Base-by-base conservation (phyloP, 2,329 filamentous ascomycete genomes). In the Mollisiaceae sp. region DNA sequence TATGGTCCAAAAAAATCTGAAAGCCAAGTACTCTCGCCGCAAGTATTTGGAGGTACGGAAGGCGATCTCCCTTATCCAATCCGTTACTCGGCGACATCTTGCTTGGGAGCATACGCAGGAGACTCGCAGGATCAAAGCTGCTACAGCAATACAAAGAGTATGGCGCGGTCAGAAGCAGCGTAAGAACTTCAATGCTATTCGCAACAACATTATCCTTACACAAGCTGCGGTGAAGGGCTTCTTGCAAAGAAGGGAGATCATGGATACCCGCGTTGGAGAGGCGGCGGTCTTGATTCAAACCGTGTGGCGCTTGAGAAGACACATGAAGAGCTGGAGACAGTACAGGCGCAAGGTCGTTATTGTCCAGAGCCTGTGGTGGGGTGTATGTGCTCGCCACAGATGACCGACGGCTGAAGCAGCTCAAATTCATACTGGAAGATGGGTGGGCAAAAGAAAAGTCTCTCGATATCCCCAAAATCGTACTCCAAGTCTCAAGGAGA, bases 1-100 rank as follows among this genome's bases (percentile, higher is more conserved):
- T 73, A 91, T 99, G 89, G 99, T 99, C 64, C 95, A 99, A 80
- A 99, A 99, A 89, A 99, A 99, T 76, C 82, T 99, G 63, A 91
- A 89, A 70, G 93, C 93, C 78, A 97, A 97, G 79, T 98, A 97
- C 81, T 97, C 97, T 80, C 90, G 95, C 65, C 91, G 91, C 73
- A 91, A 91, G 74, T 99, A 97, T 77, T 85, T 99, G 50, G 92
- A 95, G 70, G 93, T 93, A 62, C 89, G 94, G 58, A 86, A 90
- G 64, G 89, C 93, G 22, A 90, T 99, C 70, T 84, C 97, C 68
- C 82, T 84, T 52, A 89, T 94, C 69, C 95, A 99, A 79, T 86
- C 94, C 55, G 83, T 90, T 63, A 85, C 89, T 68, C 86, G 95
- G 74, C 94, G 91, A 43, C 90, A 89, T 78, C 83, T 92, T 75